Conservation (phyloP, 768 basidiomycete genomes). For the Kwoniella sp. region DNA sequence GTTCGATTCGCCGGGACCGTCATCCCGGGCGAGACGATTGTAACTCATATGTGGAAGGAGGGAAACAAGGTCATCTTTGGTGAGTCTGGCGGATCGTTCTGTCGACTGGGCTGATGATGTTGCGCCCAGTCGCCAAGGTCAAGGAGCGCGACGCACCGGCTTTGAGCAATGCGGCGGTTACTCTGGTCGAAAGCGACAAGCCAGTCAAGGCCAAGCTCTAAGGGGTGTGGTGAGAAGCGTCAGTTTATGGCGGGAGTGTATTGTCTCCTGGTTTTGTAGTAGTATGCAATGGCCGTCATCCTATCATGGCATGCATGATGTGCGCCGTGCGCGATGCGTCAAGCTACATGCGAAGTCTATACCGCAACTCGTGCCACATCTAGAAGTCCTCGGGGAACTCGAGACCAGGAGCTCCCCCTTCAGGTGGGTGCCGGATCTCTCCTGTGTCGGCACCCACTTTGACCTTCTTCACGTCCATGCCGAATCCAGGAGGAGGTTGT, state of each 20-base stretch:
- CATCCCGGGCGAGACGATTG: conserved; percentile 89
- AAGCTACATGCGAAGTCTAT: too few relatives aligned
- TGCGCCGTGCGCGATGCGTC: too few relatives aligned
- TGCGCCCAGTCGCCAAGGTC: conserved; percentile 66
- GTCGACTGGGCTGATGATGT: conserved; percentile 5
- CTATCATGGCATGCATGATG: too few relatives aligned
- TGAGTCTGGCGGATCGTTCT: conserved; percentile 53
- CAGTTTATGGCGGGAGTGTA: too few relatives aligned
- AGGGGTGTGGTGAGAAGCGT: neutral
- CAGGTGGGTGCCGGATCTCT: neutral
- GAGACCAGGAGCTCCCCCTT: neutral
- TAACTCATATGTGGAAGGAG: conserved; percentile 99
- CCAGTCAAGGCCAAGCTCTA: conserved; percentile 54
- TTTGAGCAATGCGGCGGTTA: conserved; percentile 75
- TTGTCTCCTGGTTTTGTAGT: too few relatives aligned
- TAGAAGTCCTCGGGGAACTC: conserved; percentile 5
- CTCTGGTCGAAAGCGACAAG: conserved; percentile 55
- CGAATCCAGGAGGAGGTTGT: conserved; percentile 14
- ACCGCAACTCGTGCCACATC: too few relatives aligned
- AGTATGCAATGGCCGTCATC: too few relatives aligned
- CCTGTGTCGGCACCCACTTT: neutral
- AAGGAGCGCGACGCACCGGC: conserved; percentile 75
- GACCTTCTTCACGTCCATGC: neutral
- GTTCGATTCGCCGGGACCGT: conserved; percentile 91
- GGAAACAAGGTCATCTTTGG: conserved; percentile 84